Evolutionary conservation across 2,329 filamentous ascomycete species (phyloP), one percentile per base, ranked within the genome.

Genomic region (Verticillium isaacii): DNA sequence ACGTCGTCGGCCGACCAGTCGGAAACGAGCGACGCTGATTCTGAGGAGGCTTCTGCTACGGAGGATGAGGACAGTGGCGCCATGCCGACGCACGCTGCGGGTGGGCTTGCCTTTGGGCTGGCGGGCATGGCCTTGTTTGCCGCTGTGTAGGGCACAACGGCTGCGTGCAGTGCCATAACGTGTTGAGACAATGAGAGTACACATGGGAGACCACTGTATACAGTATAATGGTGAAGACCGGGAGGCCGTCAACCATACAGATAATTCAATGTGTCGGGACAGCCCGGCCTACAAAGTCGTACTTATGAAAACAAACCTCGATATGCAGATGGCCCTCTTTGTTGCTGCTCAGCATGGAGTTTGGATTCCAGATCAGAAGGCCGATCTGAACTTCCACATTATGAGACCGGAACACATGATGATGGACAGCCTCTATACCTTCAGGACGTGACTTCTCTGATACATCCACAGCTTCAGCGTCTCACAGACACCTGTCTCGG

Each of bases 91-190:
- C 67, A 67, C 9, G 70, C 62, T 3, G 68, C 68, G 1, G 70
- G 67, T 3, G 70, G 68, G 17, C 61, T 70, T 32, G 67, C 68
- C 15, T 63, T 67, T 19, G 68, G 66, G 7, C 63, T 71, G 54
- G 71, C 68, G 57, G 73, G 72, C 15, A 67, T 69, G 37, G 67
- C 68, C n/a, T 56, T 73, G 29, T 56, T 73, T 39, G 69, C 65
- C 39, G 69, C 67, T n/a, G 45, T 75, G 59, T 75, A 41, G 9
- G 14, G 6, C 59, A 66, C 45, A 52, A 23, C 19, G 17, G 45
- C 45, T 52, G 19, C 45, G n/a, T 29, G 45, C 17, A 8, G 25
- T 23, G 17, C 39, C 19, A 52, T 25, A 14, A 36, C 14, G 34
- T 36, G 34, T 11, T 14, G 34, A 11, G 1, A 36, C 34, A 11